phyloP scores from a whole-genome alignment of 2,329 filamentous ascomycete genomes.

The Westerdykella aurantiaca region DNA sequence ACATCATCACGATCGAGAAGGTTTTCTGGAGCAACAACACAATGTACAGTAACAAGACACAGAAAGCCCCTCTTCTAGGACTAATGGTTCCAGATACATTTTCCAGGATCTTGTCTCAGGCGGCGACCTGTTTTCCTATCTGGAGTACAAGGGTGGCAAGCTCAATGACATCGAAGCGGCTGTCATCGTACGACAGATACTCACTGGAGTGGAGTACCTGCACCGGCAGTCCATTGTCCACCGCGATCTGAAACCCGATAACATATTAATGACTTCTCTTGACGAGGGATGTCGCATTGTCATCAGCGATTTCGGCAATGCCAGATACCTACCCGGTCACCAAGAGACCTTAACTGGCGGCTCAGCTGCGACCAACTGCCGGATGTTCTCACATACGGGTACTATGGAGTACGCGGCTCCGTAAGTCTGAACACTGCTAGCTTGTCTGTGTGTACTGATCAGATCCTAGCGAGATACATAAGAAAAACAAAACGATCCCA shows the following conservation, averaged over 20 bases:
- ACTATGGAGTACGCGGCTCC: constrained; percentile 55
- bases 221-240: constrained; percentile 53
- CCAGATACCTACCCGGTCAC: constrained; percentile 36
- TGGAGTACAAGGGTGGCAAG: constrained; percentile 45
- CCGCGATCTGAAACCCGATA: constrained; percentile 59
- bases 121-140: constrained; percentile 57
- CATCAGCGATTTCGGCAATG: constrained; percentile 57
- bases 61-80: background rate
- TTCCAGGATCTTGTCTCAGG: constrained; percentile 56
- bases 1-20: constrained; percentile 54
- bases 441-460: constrained; percentile 2
- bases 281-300: constrained; percentile 49
- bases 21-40: constrained; percentile 50
- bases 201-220: constrained; percentile 54
- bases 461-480: constrained; percentile 32
- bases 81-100: constrained; percentile 45
- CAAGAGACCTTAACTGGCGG: background rate
- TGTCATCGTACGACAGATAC: constrained; percentile 51
- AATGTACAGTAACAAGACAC: constrained; percentile 35
- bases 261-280: constrained; percentile 55
- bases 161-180: constrained; percentile 49
- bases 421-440: constrained; percentile 37
- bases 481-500: constrained; percentile 21
- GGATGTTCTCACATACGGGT: constrained; percentile 53
- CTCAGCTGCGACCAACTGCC: constrained; percentile 7